Base-by-base conservation (phyloP, 768 basidiomycete species). In the Flagelloscypha sp. region DNA sequence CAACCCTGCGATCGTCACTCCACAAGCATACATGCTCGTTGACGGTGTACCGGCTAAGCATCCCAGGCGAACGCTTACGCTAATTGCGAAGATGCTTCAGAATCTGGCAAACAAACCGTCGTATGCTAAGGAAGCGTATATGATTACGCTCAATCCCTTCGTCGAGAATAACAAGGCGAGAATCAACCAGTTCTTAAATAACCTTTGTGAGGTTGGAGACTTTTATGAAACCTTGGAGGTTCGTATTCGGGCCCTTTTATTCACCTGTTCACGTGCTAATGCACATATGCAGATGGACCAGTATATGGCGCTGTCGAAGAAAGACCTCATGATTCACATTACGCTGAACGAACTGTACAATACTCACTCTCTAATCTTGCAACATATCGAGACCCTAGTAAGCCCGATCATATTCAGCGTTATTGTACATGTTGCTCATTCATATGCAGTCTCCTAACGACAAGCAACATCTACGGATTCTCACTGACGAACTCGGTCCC, bases 71-170 rank as follows among this genome's bases (percentile, higher is more conserved):
- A 99, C 95, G 7, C 66, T 99, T 53, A 99, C 95, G 8, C 68
- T 99, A 56, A 98, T 99, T 50, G 95, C 95, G 31, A 99, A 99
- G 68, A 98, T 99, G 95, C 66, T 99, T 37, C 95, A 99, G 61
- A 99, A 99, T 59, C 69, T 99, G 33, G 95, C 95, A 5, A 99
- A 99, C 62, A 98, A 98, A 61, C 95, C 95, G 1, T 92, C 85
- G 3, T 98, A 98, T 50, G 76, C 93, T 11, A 99, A 99, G 56
- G 95, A 99, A 57, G 81, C 79, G 11, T 99, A 99, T 62, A 99
- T 99, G 95, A 88, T 92, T 57, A 89, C 88, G 3, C 72, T 99
- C 31, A 97, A 98, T 55, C 95, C 95, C 2, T 98, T 98, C 54
- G 94, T 99, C 21, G 95, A 99, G 65, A 90, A 84, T 57, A 98